These are phyloP conservation scores for Waltiozyma sp. DNA, from an alignment of 1,139 yeast species.

Conservation along the genomic window DNA sequence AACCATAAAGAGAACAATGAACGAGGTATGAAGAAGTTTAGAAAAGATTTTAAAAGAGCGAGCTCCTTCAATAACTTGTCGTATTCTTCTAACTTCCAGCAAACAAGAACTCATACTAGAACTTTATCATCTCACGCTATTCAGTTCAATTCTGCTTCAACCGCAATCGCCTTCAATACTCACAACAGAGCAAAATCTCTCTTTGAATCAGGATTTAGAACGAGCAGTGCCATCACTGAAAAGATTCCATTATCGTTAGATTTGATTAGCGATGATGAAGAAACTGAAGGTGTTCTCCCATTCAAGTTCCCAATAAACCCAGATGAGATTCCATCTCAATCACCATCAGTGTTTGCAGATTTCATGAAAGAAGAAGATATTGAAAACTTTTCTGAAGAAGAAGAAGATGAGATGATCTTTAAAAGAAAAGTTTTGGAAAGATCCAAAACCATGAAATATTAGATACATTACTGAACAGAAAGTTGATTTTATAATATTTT, in stretches of 20 bases:
- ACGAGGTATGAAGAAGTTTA: constrained; percentile 56
- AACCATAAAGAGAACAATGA: constrained; percentile 60
- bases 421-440: neutral
- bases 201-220: neutral
- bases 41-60: constrained; percentile 43
- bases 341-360: neutral
- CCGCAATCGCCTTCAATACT: constrained; percentile 8
- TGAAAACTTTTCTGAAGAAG: no score
- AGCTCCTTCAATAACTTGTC: constrained; percentile 22
- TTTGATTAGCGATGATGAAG: neutral
- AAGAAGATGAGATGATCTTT: neutral
- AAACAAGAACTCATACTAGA: constrained; percentile 2
- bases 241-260: constrained; percentile 1
- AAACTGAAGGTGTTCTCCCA: constrained; percentile 12
- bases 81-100: constrained; percentile 19
- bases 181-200: neutral
- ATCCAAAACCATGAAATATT: neutral
- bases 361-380: neutral
- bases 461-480: neutral
- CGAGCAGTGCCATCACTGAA: constrained; percentile 7
- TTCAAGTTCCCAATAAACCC: constrained; percentile 16
- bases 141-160: constrained; percentile 2
- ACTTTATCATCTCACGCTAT: constrained; percentile 1
- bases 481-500: no score
- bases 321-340: constrained; percentile 1